These are phyloP conservation scores for Meripilus lineatus DNA, from an alignment of 1,284 basidiomycete genomes.

Conservation along the genomic window DNA sequence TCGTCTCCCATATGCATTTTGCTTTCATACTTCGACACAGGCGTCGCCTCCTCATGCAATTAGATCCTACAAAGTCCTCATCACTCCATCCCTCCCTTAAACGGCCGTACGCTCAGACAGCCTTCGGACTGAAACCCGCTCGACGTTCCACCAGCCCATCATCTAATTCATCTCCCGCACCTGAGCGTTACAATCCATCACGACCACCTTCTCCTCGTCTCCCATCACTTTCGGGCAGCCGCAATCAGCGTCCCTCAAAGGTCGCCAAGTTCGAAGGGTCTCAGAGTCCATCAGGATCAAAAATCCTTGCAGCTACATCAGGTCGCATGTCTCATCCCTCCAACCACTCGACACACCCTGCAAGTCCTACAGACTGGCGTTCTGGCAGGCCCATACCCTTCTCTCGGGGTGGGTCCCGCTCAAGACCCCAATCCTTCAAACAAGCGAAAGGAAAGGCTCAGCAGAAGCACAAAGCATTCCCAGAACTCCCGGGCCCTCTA, in stretches of 20 bases:
- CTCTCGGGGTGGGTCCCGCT: neutral
- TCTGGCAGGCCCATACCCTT: neutral
- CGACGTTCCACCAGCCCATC: neutral
- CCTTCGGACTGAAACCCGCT: neutral
- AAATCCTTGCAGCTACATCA: neutral
- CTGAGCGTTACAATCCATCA: constrained; percentile 11
- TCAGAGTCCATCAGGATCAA: constrained; percentile 1
- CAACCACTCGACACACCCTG: neutral
- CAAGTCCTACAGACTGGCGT: neutral
- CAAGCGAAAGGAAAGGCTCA: constrained; percentile 16
- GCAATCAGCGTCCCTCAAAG: constrained; percentile 19
- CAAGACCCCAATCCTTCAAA: constrained; percentile 25
- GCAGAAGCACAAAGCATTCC: constrained; percentile 5
- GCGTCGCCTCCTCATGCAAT: constrained; percentile 55
- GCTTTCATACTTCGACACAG: constrained; percentile 41
- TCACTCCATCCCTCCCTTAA: constrained; percentile 24
- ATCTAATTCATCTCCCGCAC: neutral
- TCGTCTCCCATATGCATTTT: constrained; percentile 40
- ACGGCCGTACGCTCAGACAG: constrained; percentile 22
- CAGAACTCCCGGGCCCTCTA: constrained; percentile 21
- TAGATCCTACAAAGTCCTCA: constrained; percentile 32
- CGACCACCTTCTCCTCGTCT: constrained; percentile 14
- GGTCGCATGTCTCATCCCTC: neutral
- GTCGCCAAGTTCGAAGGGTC: constrained; percentile 17
- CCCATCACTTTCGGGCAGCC: constrained; percentile 5